Conservation (phyloP, 140 eudicot species). For the Senecio squalidus region DNA sequence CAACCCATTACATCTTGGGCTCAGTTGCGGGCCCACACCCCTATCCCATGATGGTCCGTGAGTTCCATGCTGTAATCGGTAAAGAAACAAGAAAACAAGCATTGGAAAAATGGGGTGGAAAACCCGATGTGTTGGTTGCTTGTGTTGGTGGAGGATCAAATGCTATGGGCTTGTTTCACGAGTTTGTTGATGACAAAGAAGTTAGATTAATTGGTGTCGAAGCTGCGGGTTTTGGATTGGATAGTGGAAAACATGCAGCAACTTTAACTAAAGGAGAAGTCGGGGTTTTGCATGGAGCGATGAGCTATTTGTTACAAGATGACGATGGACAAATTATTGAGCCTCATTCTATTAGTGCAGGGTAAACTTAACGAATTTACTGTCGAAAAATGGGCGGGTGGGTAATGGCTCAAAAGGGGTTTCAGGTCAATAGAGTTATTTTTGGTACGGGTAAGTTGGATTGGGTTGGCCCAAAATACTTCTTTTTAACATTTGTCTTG, state of each 20-base stretch:
- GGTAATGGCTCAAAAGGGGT: background rate
- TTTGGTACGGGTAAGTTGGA: background rate
- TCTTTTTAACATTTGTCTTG: too few relatives aligned
- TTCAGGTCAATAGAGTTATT: background rate
- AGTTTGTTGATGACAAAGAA: slow-evolving; percentile 70
- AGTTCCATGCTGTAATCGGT: slow-evolving; percentile 81
- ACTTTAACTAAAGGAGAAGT: slow-evolving; percentile 81
- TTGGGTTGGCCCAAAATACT: background rate
- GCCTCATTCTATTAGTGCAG: slow-evolving; percentile 92
- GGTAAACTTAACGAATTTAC: slow-evolving; percentile 31
- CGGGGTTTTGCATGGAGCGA: slow-evolving; percentile 87
- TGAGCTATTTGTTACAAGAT: slow-evolving; percentile 88
- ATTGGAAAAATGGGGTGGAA: slow-evolving; percentile 89
- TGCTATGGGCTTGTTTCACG: slow-evolving; percentile 89
- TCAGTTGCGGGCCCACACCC: slow-evolving; percentile 96
- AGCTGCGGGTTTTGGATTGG: slow-evolving; percentile 86
- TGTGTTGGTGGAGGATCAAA: slow-evolving; percentile 94
- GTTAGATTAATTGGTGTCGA: slow-evolving; percentile 83
- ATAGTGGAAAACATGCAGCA: slow-evolving; percentile 92
- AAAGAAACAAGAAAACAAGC: slow-evolving; percentile 89
- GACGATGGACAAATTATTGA: slow-evolving; percentile 81
- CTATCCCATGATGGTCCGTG: slow-evolving; percentile 89
- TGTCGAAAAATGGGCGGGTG: slow-evolving; percentile 4
- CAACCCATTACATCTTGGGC: slow-evolving; percentile 82
- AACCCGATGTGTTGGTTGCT: slow-evolving; percentile 79